Evolutionary conservation across 257 asterid species (phyloP).

Genomic region (Jacaranda mimosifolia): DNA sequence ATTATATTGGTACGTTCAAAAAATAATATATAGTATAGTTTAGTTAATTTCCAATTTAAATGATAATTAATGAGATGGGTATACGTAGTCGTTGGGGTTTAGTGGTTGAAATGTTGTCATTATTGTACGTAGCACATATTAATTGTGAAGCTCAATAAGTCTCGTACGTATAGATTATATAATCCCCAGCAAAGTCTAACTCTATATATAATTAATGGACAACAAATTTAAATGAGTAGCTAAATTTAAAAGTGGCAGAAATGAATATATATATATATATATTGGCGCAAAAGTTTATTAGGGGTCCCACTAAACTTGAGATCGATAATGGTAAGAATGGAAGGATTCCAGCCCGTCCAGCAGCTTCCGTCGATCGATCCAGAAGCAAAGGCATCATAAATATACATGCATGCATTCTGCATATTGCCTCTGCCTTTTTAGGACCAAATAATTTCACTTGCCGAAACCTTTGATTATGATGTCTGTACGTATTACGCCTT

Average conservation of each 20-base stretch:
- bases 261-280: no score
- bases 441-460: constrained; percentile 60
- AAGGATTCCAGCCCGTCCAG: background rate
- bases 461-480: constrained; percentile 46
- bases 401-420: constrained; percentile 36
- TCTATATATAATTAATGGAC: constrained; percentile 41
- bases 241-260: no score
- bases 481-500: background rate
- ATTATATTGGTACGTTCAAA: no score
- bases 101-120: constrained; percentile 57
- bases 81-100: background rate
- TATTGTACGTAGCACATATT: constrained; percentile 59
- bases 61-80: constrained; percentile 12
- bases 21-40: no score
- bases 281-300: constrained; percentile 7
- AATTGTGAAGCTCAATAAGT: constrained; percentile 38
- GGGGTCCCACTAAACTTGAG: constrained; percentile 12
- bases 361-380: background rate
- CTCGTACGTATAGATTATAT: constrained; percentile 18
- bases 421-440: constrained; percentile 49
- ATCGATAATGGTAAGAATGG: constrained; percentile 18
- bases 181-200: constrained; percentile 54
- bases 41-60: no score
- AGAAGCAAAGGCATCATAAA: constrained; percentile 39
- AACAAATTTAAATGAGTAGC: constrained; percentile 25